Conservation (phyloP, 106 monocot species). For the Phalaenopsis equestris region DNA sequence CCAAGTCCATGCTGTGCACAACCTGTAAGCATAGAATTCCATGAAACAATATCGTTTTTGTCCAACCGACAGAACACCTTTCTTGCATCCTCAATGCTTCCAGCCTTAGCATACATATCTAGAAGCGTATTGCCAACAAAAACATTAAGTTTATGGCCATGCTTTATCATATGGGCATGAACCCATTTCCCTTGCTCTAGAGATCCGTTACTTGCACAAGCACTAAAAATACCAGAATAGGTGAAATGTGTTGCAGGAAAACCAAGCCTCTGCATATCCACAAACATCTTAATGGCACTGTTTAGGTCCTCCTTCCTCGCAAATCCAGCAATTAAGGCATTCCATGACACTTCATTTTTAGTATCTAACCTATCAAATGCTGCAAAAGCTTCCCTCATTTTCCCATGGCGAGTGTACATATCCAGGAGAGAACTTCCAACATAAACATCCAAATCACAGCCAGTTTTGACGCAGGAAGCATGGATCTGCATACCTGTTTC, state of each 20-base stretch:
- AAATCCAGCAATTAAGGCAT: constrained; percentile 23
- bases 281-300: constrained; percentile 12
- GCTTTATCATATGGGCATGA: constrained; percentile 19
- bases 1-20: constrained; percentile 14
- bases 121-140: constrained; percentile 14
- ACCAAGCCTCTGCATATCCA: constrained; percentile 15
- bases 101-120: constrained; percentile 26
- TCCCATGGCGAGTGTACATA: constrained; percentile 21
- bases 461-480: constrained; percentile 9
- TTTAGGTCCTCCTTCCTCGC: constrained; percentile 12
- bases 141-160: neutral
- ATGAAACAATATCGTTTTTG: constrained; percentile 17
- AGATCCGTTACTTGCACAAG: constrained; percentile 13
- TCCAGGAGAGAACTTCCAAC: constrained; percentile 24
- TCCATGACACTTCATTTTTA: constrained; percentile 22
- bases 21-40: constrained; percentile 18
- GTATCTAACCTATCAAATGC: constrained; percentile 12
- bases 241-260: constrained; percentile 19
- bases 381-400: constrained; percentile 18
- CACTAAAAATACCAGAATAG: constrained; percentile 18
- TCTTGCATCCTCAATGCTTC: constrained; percentile 25
- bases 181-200: constrained; percentile 20
- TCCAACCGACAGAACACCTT: constrained; percentile 13
- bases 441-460: constrained; percentile 11
- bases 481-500: constrained; percentile 16